Conservation (phyloP, 257 asterid genomes). For the Anisodus acutangulus region DNA sequence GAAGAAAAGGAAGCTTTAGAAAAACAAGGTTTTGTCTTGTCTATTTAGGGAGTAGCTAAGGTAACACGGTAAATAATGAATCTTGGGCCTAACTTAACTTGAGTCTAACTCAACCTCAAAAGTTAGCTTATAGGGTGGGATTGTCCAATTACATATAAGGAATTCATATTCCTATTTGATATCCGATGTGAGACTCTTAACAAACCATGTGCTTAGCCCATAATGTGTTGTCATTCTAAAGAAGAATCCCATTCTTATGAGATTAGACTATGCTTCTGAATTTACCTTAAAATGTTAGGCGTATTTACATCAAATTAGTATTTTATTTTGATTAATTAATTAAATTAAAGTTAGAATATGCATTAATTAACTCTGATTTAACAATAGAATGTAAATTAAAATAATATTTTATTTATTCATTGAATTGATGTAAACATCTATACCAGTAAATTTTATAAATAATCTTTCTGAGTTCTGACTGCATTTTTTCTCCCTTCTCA, state of each 20-base stretch:
- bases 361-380: background rate
- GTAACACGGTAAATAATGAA: background rate
- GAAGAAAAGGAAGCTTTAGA: background rate
- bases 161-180: too few relatives aligned
- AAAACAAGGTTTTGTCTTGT: background rate
- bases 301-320: background rate
- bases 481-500: background rate
- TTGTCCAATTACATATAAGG: too few relatives aligned
- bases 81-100: too few relatives aligned
- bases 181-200: too few relatives aligned
- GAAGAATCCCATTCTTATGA: conserved; percentile 33
- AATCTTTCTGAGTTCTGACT: background rate
- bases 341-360: background rate
- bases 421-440: background rate
- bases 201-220: background rate
- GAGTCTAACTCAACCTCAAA: too few relatives aligned
- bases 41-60: conserved; percentile 23
- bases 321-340: background rate
- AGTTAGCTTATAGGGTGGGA: too few relatives aligned
- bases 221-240: conserved; percentile 56
- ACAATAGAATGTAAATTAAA: background rate
- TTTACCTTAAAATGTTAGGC: background rate
- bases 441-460: background rate
- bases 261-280: conserved; percentile 5
- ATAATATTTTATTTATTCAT: background rate